Base-by-base conservation (phyloP, 495 filamentous ascomycete genomes). In the Polyplosphaeria fusca region DNA sequence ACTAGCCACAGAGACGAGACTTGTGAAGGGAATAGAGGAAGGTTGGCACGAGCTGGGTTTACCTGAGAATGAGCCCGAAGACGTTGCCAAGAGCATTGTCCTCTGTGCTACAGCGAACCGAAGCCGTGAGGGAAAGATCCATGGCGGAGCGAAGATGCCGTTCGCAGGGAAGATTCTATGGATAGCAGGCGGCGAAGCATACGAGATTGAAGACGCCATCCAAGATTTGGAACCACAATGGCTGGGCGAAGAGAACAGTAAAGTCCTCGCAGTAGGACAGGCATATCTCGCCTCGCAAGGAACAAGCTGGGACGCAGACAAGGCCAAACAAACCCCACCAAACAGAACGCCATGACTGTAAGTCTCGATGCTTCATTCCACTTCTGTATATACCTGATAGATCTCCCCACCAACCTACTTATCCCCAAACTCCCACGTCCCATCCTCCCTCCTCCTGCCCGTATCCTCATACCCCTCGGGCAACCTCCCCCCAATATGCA, bases 191-290 rank as follows among this genome's bases (percentile, higher is more conserved):
- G 71, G 71, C 14, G 41, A 70, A 50, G 61, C 62, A 14, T 73
- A 70, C 39, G 71, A 71, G 52, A 73, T 73, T 43, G 71, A 73
- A 39, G 69, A 70, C 32, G 62, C 52, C 2, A 55, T 73, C 5
- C 65, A 70, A 40, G 53, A 23, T 1, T 42, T 71, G 35, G 71
- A 73, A 30, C 67, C 68, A 0, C 20, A 58, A 16, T 73, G 71
- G 71, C 47, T 73, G 35, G 71, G 71, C 0, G 38, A 58, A 39
- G 61, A 70, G 46, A 70, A 71, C 32, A 67, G 66, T 35, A 58
- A 47, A 28, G 32, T 68, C 1, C 47, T 73, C 3, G 60, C 55
- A 32, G 56, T 47, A 25, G 70, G 68, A 5, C 67, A 73, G 52
- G 66, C 55, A 18, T 71, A 66, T 60, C 50, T 73, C 18, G 65